Base-by-base conservation (phyloP, 305 asterid genomes). In the Rubia balearica region DNA sequence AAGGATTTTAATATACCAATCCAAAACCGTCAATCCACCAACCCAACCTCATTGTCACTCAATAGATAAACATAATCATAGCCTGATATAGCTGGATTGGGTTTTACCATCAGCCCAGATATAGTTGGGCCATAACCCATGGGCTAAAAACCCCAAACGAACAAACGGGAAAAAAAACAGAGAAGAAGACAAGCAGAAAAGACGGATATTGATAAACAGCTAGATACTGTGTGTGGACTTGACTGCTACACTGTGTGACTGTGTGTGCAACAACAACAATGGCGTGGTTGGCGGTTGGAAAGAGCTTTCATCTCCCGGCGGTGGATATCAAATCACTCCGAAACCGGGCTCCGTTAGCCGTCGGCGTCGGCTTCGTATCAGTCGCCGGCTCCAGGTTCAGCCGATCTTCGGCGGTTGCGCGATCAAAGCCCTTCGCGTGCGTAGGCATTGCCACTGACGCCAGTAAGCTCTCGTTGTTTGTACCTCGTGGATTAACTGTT, bases 211-310 rank as follows among this genome's bases (percentile, higher is more conserved):
- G 40, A 36, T 4, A 36, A 4, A 36, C 40, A 3, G 40, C 40
- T 36, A 3, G 4, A 36, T 36, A 36, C 40, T 36, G 40, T 36
- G 40, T 36, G 40, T 36, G 40, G 40, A 36, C 6, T 36, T 36
- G 56, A 13, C 56, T 49, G 19, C 4, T 6, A 48, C 30, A 53
- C 53, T 55, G 36, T 16, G 6, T 59, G 64, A 66, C 38, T 27
- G 27, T 24, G 67, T 43, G 17, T 33, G 22, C 13, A 57, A 22
- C 11, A 53, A 22, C 11, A 53, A 27, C 64, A 38, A 92, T 90
- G 98, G 82, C 92, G 74, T 92, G 92, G 96, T 80, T 71, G 77
- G 82, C 89, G 86, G 92, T 89, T 75, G 85, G 87, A 53, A 92
- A 87, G 83, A 82, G 70, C 72, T 92, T 92, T 69, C 86, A 84